Base-by-base conservation (phyloP, 139 green algal genomes). In the Raphidocelis subcapitata region DNA sequence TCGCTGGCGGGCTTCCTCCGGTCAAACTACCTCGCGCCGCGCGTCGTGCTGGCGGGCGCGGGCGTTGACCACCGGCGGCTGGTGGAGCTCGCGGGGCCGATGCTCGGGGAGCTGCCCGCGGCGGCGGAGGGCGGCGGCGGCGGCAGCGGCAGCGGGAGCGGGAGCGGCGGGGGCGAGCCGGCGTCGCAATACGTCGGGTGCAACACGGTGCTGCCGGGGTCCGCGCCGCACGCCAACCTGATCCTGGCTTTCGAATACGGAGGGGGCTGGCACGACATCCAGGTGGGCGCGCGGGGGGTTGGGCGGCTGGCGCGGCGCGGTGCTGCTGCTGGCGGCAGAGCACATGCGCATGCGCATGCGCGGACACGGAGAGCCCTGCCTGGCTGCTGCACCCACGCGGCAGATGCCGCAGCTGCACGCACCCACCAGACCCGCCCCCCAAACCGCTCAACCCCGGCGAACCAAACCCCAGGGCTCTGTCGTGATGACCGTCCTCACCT, bases 191-290 rank as follows among this genome's bases (percentile, higher is more conserved):
- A 82, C 44, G 16, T 23, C 12, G 75, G 75, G n/a, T 79, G 76
- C 26, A 77, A 84, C 14, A 89, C 85, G 32, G 55, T 65, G 29
- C 37, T 85, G 68, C 77, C 79, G 0, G 79, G 79, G 21, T 20
- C 72, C 20, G 57, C 49, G 52, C 75, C 79, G 0, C 65, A 82
- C 54, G 79, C 85, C 21, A 84, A 88, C 62, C 64, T 95, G 5
- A 81, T 90, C 20, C 63, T 95, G 14, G 88, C 79, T 0, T 95
- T 93, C 63, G 88, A 93, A 76, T 90, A 90, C 70, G 20, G 61
- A 20, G 94, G 95, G 29, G 95, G 94, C 16, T 98, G 94, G 94
- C 72, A 82, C 5, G 93, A 99, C 70, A 82, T 97, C 18, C 89
- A 97, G 81, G 87, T 72, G 32, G 1, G 47, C 12, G 41, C 41